Base-by-base conservation (phyloP, 805 yeast species). In the Yarrowia deformans region DNA sequence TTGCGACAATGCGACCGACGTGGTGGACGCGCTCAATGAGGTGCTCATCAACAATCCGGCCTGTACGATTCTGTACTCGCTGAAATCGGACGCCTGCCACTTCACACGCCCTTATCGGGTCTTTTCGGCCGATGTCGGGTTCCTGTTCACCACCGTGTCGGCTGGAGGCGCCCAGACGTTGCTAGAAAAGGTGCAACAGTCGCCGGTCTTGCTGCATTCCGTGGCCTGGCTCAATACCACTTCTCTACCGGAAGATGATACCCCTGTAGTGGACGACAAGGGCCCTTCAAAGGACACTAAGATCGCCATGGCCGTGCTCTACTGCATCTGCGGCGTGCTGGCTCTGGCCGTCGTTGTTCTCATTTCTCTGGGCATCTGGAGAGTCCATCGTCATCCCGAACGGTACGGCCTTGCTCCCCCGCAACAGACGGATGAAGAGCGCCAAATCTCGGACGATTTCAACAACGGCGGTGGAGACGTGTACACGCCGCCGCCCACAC, bases 371-470 rank as follows among this genome's bases (percentile, higher is more conserved):
- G 80, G 80, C n/a, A 77, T 78, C 6, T 67, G 77, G 39, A 74
- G 80, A 6, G 74, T 77, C 12, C 79, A 76, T 48, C 72, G 77
- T 29, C 78, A 78, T 61, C 80, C 80, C 0, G 80, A 77, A 54
- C 70, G 80, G 34, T 78, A 78, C 66, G 78, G 77, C 8, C 55
- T 74, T 37, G 69, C 60, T 29, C 48, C 72, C 8, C 67, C 60
- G 1, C 54, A 52, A 1, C 66, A 60, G 23, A 29, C 37, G 8
- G 70, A 54, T 18, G 14, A 45, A 34, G 40, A 32, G 49, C 29
- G 55, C 10, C 37, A 56, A 37, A 46, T 42, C 39, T 54, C 68
- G 12, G 55, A 55, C 23, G 64, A 43, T 23, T 69, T 61, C 12
- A 40, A 50, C 42, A 71, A 68, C 23, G 68, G 70, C 9, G 70